These are phyloP conservation scores for Bipolaris zeicola DNA, from an alignment of 2,329 filamentous ascomycete species.

Conservation along the genomic window DNA sequence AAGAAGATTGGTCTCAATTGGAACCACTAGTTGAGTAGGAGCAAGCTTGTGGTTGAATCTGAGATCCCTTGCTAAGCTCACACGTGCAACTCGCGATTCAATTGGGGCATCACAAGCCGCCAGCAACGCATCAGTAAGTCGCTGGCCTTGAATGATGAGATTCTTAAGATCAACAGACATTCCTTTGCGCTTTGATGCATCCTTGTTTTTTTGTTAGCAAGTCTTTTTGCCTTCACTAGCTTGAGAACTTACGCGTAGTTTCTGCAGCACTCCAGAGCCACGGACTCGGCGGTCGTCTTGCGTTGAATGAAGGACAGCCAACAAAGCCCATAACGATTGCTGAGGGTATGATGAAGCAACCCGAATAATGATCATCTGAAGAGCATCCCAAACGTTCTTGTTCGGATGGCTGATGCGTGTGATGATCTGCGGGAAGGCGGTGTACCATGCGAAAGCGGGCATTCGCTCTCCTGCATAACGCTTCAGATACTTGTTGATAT, in stretches of 20 bases:
- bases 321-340: constrained; percentile 88
- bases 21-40: constrained; percentile 85
- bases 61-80: constrained; percentile 78
- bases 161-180: constrained; percentile 68
- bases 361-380: constrained; percentile 81
- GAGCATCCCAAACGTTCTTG: constrained; percentile 72
- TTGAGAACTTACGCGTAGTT: constrained; percentile 44
- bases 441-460: constrained; percentile 79
- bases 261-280: constrained; percentile 53
- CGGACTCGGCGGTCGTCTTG: constrained; percentile 69
- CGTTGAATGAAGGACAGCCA: constrained; percentile 83
- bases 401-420: constrained; percentile 94
- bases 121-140: constrained; percentile 80
- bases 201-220: constrained; percentile 48
- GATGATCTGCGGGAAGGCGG: constrained; percentile 87
- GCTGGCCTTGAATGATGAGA: constrained; percentile 79
- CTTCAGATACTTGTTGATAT: constrained; percentile 69
- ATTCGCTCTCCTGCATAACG: constrained; percentile 73
- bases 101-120: constrained; percentile 80
- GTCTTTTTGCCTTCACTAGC: constrained; percentile 18
- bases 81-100: constrained; percentile 70
- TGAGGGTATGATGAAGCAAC: constrained; percentile 88
- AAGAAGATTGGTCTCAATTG: constrained; percentile 82
- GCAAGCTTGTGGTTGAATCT: constrained; percentile 83
- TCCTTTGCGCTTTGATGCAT: constrained; percentile 58